Base-by-base conservation (phyloP, 345 rosid species). In the Hypericum perforatum region DNA sequence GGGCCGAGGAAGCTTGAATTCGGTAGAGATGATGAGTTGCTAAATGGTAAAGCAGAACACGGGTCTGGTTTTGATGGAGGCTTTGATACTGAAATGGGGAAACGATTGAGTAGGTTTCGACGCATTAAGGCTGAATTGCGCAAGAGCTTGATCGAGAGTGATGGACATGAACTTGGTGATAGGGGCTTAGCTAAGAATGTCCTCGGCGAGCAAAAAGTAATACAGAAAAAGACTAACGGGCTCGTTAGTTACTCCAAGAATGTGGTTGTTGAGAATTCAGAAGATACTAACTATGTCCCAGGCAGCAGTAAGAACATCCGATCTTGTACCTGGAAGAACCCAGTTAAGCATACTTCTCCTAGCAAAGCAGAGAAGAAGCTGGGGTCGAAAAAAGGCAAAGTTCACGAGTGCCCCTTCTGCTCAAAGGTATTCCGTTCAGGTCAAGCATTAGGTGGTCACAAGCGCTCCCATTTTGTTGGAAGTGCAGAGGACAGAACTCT, bases 361-460 rank as follows among this genome's bases (percentile, higher is more conserved):
- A 63, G 72, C 57, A 64, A 39, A 32, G 43, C 59, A 36, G 66
- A 65, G 49, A 78, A 74, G 59, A 68, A 58, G 66, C 12, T 57
- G 44, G 64, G 66, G 11, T 56, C 60, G 0, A 81, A 75, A 77
- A 85, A 71, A 43, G 75, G 53, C 55, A 80, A 80, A 68, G 75
- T 78, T 6, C 98, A 91, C 9, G 86, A 82, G 67, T 91, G 98
- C 56, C 96, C 96, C 2, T 80, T 91, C 64, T 91, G 96, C 72
- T 85, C 63, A 57, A 82, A 80, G 73, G 84, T 82, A 49, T 91
- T 91, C 66, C 75, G 74, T 66, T 91, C 98, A 22, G 98, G 94
- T 50, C 98, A 91, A 60, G 98, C 98, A 12, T 68, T 91, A 58
- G 98, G 94, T 40, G 96, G 98, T 32, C 98, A 91, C 68, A 91